A percentile compares a stretch with the other conserved stretches of the same genome.
Conservation (phyloP, 2,329 filamentous ascomycete species). For the Sarocladium brachiariae region DNA sequence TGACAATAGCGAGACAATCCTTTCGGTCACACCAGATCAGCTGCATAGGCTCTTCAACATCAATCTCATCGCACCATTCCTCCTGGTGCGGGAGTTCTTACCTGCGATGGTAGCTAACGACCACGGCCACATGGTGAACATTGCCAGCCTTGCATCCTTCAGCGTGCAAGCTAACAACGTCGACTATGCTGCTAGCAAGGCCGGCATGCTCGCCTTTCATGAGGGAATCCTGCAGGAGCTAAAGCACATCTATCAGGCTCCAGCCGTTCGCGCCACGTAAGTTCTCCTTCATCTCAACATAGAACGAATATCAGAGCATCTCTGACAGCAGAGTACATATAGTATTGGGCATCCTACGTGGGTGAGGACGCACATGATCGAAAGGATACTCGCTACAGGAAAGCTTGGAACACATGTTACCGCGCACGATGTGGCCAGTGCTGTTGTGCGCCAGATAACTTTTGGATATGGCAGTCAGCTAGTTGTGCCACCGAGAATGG, state of each 20-base stretch:
- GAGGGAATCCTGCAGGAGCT: slow-evolving; percentile 52
- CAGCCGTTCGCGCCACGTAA: slow-evolving; percentile 48
- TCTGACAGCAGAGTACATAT: not conserved
- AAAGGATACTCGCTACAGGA: slow-evolving; percentile 11
- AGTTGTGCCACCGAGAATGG: slow-evolving; percentile 26
- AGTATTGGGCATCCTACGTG: slow-evolving; percentile 43
- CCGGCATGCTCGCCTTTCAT: slow-evolving; percentile 55
- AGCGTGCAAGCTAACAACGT: slow-evolving; percentile 50
- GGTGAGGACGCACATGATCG: slow-evolving; percentile 15
- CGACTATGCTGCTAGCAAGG: slow-evolving; percentile 57
- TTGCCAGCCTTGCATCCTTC: slow-evolving; percentile 57
- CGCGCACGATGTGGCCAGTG: slow-evolving; percentile 27
- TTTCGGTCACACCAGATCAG: slow-evolving; percentile 31
- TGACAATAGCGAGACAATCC: not conserved
- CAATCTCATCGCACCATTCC: slow-evolving; percentile 58
- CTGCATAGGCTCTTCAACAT: slow-evolving; percentile 58
- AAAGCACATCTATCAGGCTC: slow-evolving; percentile 48
- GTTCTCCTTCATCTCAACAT: no score
- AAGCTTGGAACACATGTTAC: not conserved
- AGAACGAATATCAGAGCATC: no score
- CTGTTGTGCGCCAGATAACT: slow-evolving; percentile 34
- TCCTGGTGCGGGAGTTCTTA: slow-evolving; percentile 54
- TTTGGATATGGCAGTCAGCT: slow-evolving; percentile 33
- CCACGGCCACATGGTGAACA: slow-evolving; percentile 63
- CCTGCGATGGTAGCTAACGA: slow-evolving; percentile 51